phyloP scores from a whole-genome alignment of 495 filamentous ascomycete species.

The Halenospora varia region DNA sequence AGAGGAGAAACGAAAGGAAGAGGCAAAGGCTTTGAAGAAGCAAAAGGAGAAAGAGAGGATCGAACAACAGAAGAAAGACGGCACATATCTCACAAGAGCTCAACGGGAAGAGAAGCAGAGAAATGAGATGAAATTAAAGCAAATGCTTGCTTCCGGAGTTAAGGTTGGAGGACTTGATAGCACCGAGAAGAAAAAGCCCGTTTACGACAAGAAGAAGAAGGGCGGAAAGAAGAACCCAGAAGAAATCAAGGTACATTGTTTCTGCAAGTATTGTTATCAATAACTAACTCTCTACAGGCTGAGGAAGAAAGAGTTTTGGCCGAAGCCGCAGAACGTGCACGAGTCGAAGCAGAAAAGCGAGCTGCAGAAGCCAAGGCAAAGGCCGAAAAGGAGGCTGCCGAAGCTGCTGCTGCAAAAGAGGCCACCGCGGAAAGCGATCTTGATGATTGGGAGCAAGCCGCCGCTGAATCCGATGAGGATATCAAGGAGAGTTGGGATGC shows the following conservation, averaged over 20 bases:
- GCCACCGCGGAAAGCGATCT: slow-evolving; percentile 53
- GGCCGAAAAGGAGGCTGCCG: slow-evolving; percentile 51
- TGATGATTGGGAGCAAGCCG: slow-evolving; percentile 88
- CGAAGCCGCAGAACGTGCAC: slow-evolving; percentile 65
- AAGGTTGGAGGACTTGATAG: slow-evolving; percentile 72
- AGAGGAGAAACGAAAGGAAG: slow-evolving; percentile 70
- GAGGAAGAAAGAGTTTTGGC: slow-evolving; percentile 69
- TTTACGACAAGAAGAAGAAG: slow-evolving; percentile 70
- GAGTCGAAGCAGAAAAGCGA: slow-evolving; percentile 60
- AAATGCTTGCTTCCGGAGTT: slow-evolving; percentile 86
- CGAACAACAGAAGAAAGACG: slow-evolving; percentile 91
- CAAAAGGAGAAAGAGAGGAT: slow-evolving; percentile 94
- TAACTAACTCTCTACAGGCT: slow-evolving; percentile 33
- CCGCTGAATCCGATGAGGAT: slow-evolving; percentile 65
- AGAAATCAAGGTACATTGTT: slow-evolving; percentile 41
- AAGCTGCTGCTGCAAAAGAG: slow-evolving; percentile 52
- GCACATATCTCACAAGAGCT: slow-evolving; percentile 91
- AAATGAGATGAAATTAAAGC: slow-evolving; percentile 83
- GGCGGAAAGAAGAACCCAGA: slow-evolving; percentile 65
- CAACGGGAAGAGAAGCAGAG: slow-evolving; percentile 82
- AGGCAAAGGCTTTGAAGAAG: slow-evolving; percentile 75
- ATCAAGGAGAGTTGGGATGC: slow-evolving; percentile 97
- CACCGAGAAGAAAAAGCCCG: slow-evolving; percentile 63
- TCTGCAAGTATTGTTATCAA: neutral
- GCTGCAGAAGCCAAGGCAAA: slow-evolving; percentile 57